Percentiles rank a stretch among this genome's conserved stretches.
Conservation (phyloP, 345 rosid species). For the Fremontodendron californicum region DNA sequence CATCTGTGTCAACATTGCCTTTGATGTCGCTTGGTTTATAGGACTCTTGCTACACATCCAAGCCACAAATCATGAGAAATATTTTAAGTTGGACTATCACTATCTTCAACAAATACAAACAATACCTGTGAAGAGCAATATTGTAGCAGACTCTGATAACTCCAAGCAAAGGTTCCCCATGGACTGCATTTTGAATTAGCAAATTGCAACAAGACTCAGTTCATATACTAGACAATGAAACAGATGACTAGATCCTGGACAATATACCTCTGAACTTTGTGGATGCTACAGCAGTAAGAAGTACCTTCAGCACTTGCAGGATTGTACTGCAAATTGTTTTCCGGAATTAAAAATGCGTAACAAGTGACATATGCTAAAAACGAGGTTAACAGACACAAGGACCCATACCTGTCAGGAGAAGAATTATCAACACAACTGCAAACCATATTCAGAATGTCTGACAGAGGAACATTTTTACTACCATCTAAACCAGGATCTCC, state of each 20-base stretch:
- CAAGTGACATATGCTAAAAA: conserved; percentile 18
- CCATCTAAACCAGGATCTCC: conserved; percentile 88
- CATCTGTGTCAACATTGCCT: conserved; percentile 99
- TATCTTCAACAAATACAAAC: conserved; percentile 8
- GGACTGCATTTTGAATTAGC: conserved; percentile 53
- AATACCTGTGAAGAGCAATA: conserved; percentile 92
- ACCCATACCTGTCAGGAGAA: conserved; percentile 77
- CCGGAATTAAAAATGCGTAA: conserved; percentile 27
- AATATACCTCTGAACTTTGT: conserved; percentile 83
- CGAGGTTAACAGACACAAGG: conserved; percentile 6
- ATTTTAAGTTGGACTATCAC: conserved; percentile 1
- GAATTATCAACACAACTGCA: conserved; percentile 90
- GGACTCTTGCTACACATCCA: conserved; percentile 89
- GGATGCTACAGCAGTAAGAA: conserved; percentile 93
- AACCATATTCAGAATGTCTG: conserved; percentile 83
- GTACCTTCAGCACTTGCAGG: conserved; percentile 90
- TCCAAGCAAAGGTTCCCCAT: conserved; percentile 93
- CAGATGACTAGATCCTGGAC: conserved; percentile 15
- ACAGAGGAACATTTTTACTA: conserved; percentile 71
- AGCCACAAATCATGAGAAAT: conserved; percentile 27
- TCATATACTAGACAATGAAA: conserved; percentile 8
- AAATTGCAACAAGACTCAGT: background rate
- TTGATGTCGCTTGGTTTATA: conserved; percentile 92
- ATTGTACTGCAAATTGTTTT: conserved; percentile 65
- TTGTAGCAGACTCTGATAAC: conserved; percentile 93